These are phyloP conservation scores for Coemansia interrupta DNA, from an alignment of 192 early-diverging fungal genomes.

Conservation along the genomic window DNA sequence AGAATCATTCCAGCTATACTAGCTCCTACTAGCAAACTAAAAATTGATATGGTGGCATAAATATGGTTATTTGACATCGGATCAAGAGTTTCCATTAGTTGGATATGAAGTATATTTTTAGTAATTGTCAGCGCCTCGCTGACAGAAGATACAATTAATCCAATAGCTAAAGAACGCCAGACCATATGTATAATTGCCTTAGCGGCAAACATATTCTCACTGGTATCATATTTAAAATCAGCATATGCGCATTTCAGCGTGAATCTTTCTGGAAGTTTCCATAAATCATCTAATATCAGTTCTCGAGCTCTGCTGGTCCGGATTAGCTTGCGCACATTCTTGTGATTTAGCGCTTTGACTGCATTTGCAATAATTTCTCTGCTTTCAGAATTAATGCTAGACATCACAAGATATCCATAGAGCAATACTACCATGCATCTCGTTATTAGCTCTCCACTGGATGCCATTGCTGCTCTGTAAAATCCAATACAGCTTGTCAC, in stretches of 20 bases:
- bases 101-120: not conserved
- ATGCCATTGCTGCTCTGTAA: too few relatives aligned
- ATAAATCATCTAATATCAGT: constrained; percentile 18
- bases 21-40: too few relatives aligned
- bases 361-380: too few relatives aligned
- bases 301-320: constrained; percentile 13
- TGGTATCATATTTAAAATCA: constrained; percentile 29
- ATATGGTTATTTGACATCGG: too few relatives aligned
- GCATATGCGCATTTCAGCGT: constrained; percentile 5
- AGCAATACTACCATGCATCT: too few relatives aligned
- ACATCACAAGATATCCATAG: too few relatives aligned
- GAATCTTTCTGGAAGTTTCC: constrained; percentile 23
- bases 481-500: too few relatives aligned
- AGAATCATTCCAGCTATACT: too few relatives aligned
- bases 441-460: too few relatives aligned
- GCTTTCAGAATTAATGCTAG: too few relatives aligned
- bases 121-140: not conserved
- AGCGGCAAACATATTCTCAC: constrained; percentile 32
- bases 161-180: constrained; percentile 32
- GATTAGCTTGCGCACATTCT: constrained; percentile 23
- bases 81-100: constrained; percentile 8
- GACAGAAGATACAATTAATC: constrained; percentile 11
- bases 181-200: constrained; percentile 36
- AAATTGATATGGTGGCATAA: too few relatives aligned
- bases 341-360: not conserved